Base-by-base conservation (phyloP, 1,284 basidiomycete genomes). In the Ustilago cynodontis region DNA sequence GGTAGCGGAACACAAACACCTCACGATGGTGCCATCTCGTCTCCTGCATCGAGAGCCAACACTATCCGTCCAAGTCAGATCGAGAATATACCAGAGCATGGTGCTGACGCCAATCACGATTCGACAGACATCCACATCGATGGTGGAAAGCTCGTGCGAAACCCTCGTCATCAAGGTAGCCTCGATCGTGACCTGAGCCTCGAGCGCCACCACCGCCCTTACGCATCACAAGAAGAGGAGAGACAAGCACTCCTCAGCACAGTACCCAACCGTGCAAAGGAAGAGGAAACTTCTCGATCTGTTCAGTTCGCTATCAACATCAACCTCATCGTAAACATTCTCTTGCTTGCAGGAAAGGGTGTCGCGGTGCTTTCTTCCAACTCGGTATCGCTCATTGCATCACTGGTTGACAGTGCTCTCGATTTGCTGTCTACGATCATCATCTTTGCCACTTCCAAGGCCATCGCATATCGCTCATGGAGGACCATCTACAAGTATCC, bases 361-460 rank as follows among this genome's bases (percentile, higher is more conserved):
- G 77, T 88, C 0, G 89, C 89, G 0, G 88, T 89, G 16, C 82
- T 88, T 24, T 87, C 88, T 41, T 89, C 89, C 28, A 87, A 88
- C 47, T 90, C 89, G 8, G 88, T 90, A 63, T 90, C 89, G 24
- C 87, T 90, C 55, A 86, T 89, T 28, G 89, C 89, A 8, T 88
- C 87, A 0, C 84, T 89, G 14, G 88, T 90, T 59, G 89, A 89
- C 81, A 88, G 88, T 20, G 88, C 87, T 0, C 87, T 90, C 68
- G 89, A 90, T 60, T 85, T 90, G 20, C 75, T 90, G 1, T 88
- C 87, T 18, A 89, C 89, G 0, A 79, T 89, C 55, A 86, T 75
- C 78, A 87, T 77, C 81, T 86, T 84, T 68, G 75, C 62, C 54
- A 82, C 81, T 11, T 82, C 83, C 22, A 77, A 77, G 45, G 79